Base-by-base conservation (phyloP, 768 basidiomycete species). In the Hemileccinum impolitum region DNA sequence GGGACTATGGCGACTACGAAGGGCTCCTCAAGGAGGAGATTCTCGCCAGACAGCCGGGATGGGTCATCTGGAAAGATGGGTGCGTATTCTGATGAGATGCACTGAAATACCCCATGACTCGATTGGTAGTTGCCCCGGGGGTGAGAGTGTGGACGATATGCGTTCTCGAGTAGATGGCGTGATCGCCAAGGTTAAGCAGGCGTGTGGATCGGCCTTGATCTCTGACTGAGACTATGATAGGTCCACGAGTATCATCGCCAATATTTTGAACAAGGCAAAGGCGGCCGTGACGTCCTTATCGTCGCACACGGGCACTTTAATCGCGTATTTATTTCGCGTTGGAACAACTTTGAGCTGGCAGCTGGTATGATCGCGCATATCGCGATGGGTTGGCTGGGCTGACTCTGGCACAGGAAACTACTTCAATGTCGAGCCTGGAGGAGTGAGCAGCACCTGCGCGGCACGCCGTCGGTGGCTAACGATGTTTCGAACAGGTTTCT, bases 1-100 rank as follows among this genome's bases (percentile, higher is more conserved):
- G 91, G 91, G 88, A 95, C 60, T 95, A 95, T 62, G 89, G 94
- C 10, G 81, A 89, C 8, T 96, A 90, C 61, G 94, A 95, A 64
- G 94, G 93, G 6, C 78, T 94, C 36, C 64, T 77, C 23, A 73
- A 84, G n/a, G 70, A 80, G n/a, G 89, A 95, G 57, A 95, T 95
- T 57, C 72, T 81, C 52, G 75, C 74, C 42, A 75, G 70, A 48
- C 77, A 72, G 43, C 72, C 77, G 4, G 65, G 61, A 30, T 97
- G 92, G 92, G 59, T 64, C n/a, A 93, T 94, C 58, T 95, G 91
- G 90, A 76, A 66, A 35, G 87, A 94, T 60, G 92, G 90, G 85
- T 85, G 64, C 31, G 74, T 67, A 10, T 40, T 34, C 35, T 35
- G 19, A 26, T 11, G 32, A 35, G 23, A 17, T 32, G 12, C 18